Evolutionary conservation across 2,329 filamentous ascomycete species (phyloP), one percentile per base, ranked within the genome.

Genomic region (Colletotrichum tabaci): DNA sequence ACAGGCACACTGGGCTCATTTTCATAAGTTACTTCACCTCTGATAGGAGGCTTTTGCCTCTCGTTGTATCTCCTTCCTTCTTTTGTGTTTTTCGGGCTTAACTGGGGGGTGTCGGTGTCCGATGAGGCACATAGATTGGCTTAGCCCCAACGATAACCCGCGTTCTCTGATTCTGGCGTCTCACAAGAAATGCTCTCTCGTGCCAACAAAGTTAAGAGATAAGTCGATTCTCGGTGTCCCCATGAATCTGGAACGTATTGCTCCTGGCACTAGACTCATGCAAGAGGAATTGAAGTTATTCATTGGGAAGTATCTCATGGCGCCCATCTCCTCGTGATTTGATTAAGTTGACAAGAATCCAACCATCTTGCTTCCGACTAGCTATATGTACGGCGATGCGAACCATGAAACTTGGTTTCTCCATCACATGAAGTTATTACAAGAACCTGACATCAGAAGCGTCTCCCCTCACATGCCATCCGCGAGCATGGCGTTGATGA

Each of bases 401-500:
- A 50, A 15, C 1, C n/a, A 12, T n/a, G 2, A 4, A 23, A 2
- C n/a, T 60, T 23, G 15, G 26, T 7, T 0, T 10, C 4, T 4
- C 15, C 47, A 23, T 18, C 16, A 4, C 1, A 35, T 18, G 13
- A 30, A 47, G 3, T 60, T 53, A 44, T 4, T 65, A 55, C 58
- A 60, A 8, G 40, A 23, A 40, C 38, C 0, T 53, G 35, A 63
- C n/a, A 53, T 3, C 35, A 46, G 2, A 16, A 18, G 3, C 7
- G 2, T 8, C 18, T 5, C 21, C 8, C 2, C 8, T 23, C 38
- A 49, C 65, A 68, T 68, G 6, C 84, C 84, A 74, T 86, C 84
- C 0, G 71, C 77, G 23, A 86, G 69, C 85, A 86, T 86, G 3
- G 85, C 84, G 66, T 86, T 77, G 4, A 86, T 75, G 26, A 86